Percentiles rank a stretch among this genome's conserved stretches.
Evolutionary conservation across 2,329 filamentous ascomycete genomes (phyloP).

Genomic region (Trichoderma sp.): DNA sequence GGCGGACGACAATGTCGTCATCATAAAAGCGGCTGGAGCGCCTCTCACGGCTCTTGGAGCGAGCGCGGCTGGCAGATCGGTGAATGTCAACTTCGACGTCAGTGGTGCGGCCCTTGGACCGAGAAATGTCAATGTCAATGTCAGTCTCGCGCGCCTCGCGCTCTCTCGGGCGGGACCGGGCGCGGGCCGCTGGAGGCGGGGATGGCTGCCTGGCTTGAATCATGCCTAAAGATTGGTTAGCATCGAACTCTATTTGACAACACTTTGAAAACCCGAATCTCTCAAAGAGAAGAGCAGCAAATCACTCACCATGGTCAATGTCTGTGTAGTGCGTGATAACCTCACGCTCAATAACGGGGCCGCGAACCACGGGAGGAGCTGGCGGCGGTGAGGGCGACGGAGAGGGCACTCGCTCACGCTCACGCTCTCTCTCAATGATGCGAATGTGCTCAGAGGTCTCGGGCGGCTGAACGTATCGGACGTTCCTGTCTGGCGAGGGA

Average conservation of each 20-base stretch:
- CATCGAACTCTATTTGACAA: constrained; percentile 12
- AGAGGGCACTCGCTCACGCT: constrained; percentile 48
- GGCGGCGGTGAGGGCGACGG: constrained; percentile 60
- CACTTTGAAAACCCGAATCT: not conserved
- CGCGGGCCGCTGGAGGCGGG: constrained; percentile 56
- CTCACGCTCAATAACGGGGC: constrained; percentile 83
- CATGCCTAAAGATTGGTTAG: constrained; percentile 46
- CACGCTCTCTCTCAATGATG: constrained; percentile 54
- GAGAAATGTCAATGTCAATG: constrained; percentile 67
- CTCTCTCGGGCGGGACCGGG: constrained; percentile 49
- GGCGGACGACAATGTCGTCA: constrained; percentile 69
- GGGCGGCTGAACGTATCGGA: constrained; percentile 48
- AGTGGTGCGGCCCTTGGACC: constrained; percentile 58
- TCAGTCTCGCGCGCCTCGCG: constrained; percentile 48
- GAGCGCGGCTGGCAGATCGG: constrained; percentile 43
- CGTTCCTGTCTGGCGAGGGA: constrained; percentile 42
- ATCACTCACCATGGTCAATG: constrained; percentile 76
- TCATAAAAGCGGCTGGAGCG: constrained; percentile 52
- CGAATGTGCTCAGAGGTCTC: constrained; percentile 52
- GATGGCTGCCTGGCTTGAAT: constrained; percentile 49
- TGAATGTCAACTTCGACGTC: constrained; percentile 64
- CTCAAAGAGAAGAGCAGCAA: not conserved
- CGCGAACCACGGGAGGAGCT: constrained; percentile 69
- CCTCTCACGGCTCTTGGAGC: constrained; percentile 47
- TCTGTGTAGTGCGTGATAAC: constrained; percentile 87